These are phyloP conservation scores for Platismatia glauca DNA, from an alignment of 495 filamentous ascomycete genomes.

Conservation along the genomic window DNA sequence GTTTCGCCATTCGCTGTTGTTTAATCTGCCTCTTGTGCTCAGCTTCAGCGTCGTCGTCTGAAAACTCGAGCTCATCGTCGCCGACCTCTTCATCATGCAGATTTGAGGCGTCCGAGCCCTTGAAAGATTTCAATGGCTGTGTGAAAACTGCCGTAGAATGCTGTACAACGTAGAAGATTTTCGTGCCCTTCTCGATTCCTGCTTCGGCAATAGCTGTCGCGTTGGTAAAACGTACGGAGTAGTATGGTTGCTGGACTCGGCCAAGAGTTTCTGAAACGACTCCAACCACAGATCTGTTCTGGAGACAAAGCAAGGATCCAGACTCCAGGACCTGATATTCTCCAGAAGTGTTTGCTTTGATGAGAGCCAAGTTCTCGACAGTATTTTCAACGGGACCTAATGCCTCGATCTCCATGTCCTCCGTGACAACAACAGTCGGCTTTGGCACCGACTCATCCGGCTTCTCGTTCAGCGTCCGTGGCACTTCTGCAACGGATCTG, in stretches of 20 bases:
- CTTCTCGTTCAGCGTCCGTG: slow-evolving; percentile 68
- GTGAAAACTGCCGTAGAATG: slow-evolving; percentile 80
- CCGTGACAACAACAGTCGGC: slow-evolving; percentile 63
- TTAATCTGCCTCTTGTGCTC: slow-evolving; percentile 67
- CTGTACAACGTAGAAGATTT: slow-evolving; percentile 65
- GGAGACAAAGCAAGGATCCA: slow-evolving; percentile 75
- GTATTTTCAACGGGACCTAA: slow-evolving; percentile 65
- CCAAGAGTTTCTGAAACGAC: slow-evolving; percentile 74
- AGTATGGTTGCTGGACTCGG: slow-evolving; percentile 70
- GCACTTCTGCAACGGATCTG: slow-evolving; percentile 35
- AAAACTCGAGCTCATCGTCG: slow-evolving; percentile 84
- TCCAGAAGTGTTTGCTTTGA: slow-evolving; percentile 70
- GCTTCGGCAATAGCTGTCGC: slow-evolving; percentile 55
- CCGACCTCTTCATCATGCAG: slow-evolving; percentile 86
- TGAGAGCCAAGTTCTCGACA: slow-evolving; percentile 66
- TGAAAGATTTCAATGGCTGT: slow-evolving; percentile 60
- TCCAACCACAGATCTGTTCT: slow-evolving; percentile 65
- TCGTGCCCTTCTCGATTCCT: slow-evolving; percentile 53
- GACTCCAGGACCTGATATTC: slow-evolving; percentile 74
- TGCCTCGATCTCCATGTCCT: slow-evolving; percentile 62
- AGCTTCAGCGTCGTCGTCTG: slow-evolving; percentile 87
- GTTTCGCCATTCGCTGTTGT: slow-evolving; percentile 43
- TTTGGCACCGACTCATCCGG: slow-evolving; percentile 58
- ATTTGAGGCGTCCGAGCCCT: slow-evolving; percentile 88
- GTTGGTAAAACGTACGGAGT: slow-evolving; percentile 62